A percentile compares a stretch with the other conserved stretches of the same genome.
Evolutionary conservation across 1,284 basidiomycete species (phyloP).

Genomic region (Bjerkandera adusta): DNA sequence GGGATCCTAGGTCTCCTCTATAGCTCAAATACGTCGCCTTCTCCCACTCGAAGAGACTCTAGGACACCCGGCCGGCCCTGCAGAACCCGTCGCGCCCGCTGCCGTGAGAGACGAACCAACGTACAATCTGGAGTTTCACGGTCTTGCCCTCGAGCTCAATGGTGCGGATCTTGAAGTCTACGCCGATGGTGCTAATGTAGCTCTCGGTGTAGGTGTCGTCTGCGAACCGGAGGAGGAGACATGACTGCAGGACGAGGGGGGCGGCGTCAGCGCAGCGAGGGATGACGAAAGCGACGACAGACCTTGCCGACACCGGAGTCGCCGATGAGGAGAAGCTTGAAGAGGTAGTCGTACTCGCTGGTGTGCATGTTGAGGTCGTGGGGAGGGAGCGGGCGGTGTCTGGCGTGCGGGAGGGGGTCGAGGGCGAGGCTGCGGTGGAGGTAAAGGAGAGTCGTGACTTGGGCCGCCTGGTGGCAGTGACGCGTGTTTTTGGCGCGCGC

Average conservation of each 20-base stretch:
- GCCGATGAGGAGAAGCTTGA: constrained; percentile 92
- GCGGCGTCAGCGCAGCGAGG: constrained; percentile 3
- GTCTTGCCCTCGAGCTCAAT: constrained; percentile 99
- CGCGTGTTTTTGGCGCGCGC: constrained; percentile 28
- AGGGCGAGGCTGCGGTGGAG: constrained; percentile 18
- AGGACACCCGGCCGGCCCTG: no score
- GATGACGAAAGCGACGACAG: constrained; percentile 24
- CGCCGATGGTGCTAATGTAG: constrained; percentile 98
- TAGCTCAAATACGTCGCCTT: no score
- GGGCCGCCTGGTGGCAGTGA: constrained; percentile 33
- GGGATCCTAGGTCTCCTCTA: no score
- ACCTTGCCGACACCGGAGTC: constrained; percentile 98
- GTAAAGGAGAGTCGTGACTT: constrained; percentile 26
- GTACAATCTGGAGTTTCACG: constrained; percentile 98
- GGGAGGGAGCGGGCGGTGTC: constrained; percentile 21
- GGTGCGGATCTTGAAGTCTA: constrained; percentile 99
- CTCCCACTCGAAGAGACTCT: no score
- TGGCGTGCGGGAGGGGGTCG: constrained; percentile 21
- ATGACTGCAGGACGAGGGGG: constrained; percentile 62
- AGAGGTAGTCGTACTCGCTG: constrained; percentile 96
- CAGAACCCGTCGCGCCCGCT: no score
- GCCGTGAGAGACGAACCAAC: no score
- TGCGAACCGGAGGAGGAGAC: constrained; percentile 96
- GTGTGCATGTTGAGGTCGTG: constrained; percentile 65
- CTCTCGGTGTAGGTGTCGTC: constrained; percentile 99